Evolutionary conservation across 148 eudicot species (phyloP).

Genomic region (Chenopodium quinoa): DNA sequence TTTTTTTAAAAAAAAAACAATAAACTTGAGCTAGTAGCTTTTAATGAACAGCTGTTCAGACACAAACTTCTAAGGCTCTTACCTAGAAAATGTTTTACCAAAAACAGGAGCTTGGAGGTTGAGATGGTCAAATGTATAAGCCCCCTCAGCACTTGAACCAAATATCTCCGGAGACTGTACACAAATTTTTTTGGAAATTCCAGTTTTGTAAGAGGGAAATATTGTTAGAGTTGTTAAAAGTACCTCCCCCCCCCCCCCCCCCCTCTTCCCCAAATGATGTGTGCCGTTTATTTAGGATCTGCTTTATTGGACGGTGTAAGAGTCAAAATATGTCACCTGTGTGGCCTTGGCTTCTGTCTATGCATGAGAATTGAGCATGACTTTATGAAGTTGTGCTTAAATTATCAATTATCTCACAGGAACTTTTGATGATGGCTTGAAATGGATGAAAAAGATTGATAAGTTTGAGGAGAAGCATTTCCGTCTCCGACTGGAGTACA

Average conservation of each 20-base stretch:
- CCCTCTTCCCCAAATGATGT: neutral
- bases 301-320: neutral
- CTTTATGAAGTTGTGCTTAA: slow-evolving; percentile 7
- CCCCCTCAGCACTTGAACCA: too few relatives aligned
- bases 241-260: neutral
- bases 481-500: slow-evolving; percentile 61
- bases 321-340: neutral
- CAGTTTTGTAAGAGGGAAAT: too few relatives aligned
- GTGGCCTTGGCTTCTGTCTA: neutral
- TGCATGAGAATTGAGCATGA: neutral
- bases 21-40: neutral
- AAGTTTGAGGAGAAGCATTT: slow-evolving; percentile 78
- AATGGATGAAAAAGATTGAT: slow-evolving; percentile 67
- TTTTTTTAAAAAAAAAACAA: neutral
- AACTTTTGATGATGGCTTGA: slow-evolving; percentile 61
- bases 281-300: neutral
- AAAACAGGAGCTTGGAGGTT: too few relatives aligned
- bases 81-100: too few relatives aligned
- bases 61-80: too few relatives aligned
- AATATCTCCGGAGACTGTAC: too few relatives aligned
- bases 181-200: too few relatives aligned
- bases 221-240: too few relatives aligned
- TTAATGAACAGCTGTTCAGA: neutral
- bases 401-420: slow-evolving; percentile 38
- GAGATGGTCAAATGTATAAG: too few relatives aligned